phyloP scores from a whole-genome alignment of 208 protist species.

The Crithidia sp. region DNA sequence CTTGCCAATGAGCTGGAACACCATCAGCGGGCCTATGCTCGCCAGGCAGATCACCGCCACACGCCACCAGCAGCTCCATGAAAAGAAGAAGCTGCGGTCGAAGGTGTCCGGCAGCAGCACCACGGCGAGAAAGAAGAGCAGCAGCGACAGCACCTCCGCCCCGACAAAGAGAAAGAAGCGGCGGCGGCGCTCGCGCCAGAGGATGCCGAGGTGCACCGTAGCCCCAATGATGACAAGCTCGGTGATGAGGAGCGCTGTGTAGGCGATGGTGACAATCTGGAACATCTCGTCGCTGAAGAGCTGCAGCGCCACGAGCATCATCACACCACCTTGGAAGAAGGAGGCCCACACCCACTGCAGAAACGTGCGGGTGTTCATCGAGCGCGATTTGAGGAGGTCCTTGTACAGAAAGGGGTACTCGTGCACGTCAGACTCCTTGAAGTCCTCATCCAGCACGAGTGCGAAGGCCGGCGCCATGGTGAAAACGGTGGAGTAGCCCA shows the following conservation, averaged over 20 bases:
- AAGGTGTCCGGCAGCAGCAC: conserved; percentile 93
- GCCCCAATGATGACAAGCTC: conserved; percentile 96
- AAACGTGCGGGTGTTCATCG: conserved; percentile 87
- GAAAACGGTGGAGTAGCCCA: conserved; percentile 98
- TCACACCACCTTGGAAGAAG: conserved; percentile 94
- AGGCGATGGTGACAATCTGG: conserved; percentile 97
- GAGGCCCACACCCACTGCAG: conserved; percentile 88
- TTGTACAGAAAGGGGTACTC: conserved; percentile 98
- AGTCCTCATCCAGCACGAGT: conserved; percentile 97
- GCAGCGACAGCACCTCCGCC: conserved; percentile 88
- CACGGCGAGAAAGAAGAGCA: conserved; percentile 92
- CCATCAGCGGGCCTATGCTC: conserved; percentile 66
- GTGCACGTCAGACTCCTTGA: conserved; percentile 91
- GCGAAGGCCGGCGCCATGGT: conserved; percentile 98
- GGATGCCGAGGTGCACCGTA: conserved; percentile 92
- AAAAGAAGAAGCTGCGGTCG: conserved; percentile 94
- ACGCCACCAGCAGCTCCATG: conserved; percentile 90
- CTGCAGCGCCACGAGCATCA: conserved; percentile 95
- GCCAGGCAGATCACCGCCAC: conserved; percentile 81
- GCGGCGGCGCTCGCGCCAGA: conserved; percentile 65
- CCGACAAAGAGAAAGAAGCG: conserved; percentile 89
- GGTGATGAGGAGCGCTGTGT: conserved; percentile 97
- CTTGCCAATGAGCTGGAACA: conserved; percentile 51
- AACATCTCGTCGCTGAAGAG: conserved; percentile 96
- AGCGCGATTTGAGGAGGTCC: conserved; percentile 96